Percentiles rank a stretch among this genome's conserved stretches.
Evolutionary conservation across 768 basidiomycete species (phyloP).

Genomic region (Trametes cinnabarina): DNA sequence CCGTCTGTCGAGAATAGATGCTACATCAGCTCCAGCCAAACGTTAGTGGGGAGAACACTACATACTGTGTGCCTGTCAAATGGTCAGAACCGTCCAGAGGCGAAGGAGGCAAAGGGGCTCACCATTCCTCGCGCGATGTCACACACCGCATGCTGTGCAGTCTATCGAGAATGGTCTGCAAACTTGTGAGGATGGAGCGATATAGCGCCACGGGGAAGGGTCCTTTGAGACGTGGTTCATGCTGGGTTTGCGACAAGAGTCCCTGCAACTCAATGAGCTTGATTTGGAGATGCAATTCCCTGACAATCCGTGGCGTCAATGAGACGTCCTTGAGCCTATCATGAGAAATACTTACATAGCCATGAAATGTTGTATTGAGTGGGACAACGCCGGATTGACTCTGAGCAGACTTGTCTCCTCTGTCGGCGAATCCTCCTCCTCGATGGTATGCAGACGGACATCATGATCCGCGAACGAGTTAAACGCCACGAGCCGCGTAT

Average conservation of each 20-base stretch:
- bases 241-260: slow-evolving; percentile 82
- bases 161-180: slow-evolving; percentile 84
- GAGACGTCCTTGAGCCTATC: neutral
- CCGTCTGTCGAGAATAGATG: slow-evolving; percentile 55
- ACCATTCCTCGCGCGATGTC: slow-evolving; percentile 96
- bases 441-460: slow-evolving; percentile 2
- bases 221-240: slow-evolving; percentile 94
- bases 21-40: neutral
- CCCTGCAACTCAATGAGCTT: slow-evolving; percentile 84
- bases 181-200: slow-evolving; percentile 73
- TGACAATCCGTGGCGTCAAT: slow-evolving; percentile 30
- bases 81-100: slow-evolving; percentile 1
- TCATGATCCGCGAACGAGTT: slow-evolving; percentile 69
- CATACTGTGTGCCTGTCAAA: slow-evolving; percentile 67
- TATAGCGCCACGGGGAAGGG: slow-evolving; percentile 89
- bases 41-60: neutral
- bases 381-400: slow-evolving; percentile 46
- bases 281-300: slow-evolving; percentile 94
- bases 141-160: slow-evolving; percentile 97
- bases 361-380: slow-evolving; percentile 85
- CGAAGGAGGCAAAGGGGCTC: slow-evolving; percentile 25
- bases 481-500: slow-evolving; percentile 84
- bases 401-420: slow-evolving; percentile 35
- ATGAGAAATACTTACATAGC: slow-evolving; percentile 61
- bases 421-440: slow-evolving; percentile 27